A percentile compares a stretch with the other conserved stretches of the same genome.
These are phyloP conservation scores for Cutaneotrichosporon arboriforme DNA, from an alignment of 1,284 basidiomycete species.

Conservation along the genomic window DNA sequence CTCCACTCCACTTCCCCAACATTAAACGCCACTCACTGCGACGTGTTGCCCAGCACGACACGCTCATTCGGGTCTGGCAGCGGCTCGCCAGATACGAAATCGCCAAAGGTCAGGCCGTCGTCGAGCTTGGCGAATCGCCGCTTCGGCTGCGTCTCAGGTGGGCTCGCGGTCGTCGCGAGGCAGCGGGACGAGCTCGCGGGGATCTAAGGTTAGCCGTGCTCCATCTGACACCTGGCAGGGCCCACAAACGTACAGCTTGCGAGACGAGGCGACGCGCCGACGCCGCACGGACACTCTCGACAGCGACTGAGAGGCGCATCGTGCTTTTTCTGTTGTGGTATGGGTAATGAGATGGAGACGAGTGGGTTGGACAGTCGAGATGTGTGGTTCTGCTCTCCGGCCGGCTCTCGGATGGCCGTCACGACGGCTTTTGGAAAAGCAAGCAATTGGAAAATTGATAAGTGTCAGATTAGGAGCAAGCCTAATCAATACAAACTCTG, in stretches of 20 bases:
- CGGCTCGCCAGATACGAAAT: slow-evolving; percentile 67
- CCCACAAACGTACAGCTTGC: slow-evolving; percentile 3
- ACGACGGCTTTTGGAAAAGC: background rate
- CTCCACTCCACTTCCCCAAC: background rate
- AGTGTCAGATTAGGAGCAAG: background rate
- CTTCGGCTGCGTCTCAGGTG: slow-evolving; percentile 15
- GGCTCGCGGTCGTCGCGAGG: slow-evolving; percentile 28
- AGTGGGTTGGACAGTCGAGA: background rate
- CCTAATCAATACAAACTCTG: background rate
- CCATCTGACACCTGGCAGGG: too few relatives aligned
- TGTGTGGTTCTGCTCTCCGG: too few relatives aligned
- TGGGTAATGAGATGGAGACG: background rate
- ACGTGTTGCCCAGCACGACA: slow-evolving; percentile 71
- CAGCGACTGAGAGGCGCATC: slow-evolving; percentile 8
- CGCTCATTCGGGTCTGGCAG: slow-evolving; percentile 51
- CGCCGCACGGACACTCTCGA: slow-evolving; percentile 3
- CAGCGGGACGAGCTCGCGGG: slow-evolving; percentile 16
- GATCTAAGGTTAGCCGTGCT: slow-evolving; percentile 5
- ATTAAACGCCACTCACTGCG: slow-evolving; percentile 60
- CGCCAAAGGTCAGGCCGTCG: slow-evolving; percentile 71
- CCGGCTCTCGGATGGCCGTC: too few relatives aligned
- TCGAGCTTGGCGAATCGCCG: slow-evolving; percentile 52
- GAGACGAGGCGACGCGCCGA: slow-evolving; percentile 6
- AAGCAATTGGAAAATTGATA: background rate
- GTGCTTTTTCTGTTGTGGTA: background rate